Conservation (phyloP, 2,329 filamentous ascomycete genomes). For the Aspergillus amoenus region DNA sequence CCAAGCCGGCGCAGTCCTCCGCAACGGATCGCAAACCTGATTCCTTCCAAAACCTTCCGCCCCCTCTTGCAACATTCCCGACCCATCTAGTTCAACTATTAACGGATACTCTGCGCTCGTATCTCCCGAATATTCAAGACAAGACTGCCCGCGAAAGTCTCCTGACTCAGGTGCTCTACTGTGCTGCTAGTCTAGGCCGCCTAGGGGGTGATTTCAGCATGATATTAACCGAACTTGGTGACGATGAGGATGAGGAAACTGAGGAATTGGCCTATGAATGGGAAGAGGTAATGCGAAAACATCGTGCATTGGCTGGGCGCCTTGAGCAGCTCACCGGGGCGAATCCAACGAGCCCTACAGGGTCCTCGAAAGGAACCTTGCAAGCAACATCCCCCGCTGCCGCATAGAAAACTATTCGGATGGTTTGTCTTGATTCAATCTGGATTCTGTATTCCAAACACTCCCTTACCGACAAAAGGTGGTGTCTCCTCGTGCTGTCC, state of each 20-base stretch:
- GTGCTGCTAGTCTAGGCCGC: slow-evolving; percentile 83
- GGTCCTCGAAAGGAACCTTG: slow-evolving; percentile 17
- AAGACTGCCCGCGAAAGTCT: slow-evolving; percentile 80
- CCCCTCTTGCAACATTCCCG: slow-evolving; percentile 79
- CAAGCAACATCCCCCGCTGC: slow-evolving; percentile 18
- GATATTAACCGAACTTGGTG: slow-evolving; percentile 66
- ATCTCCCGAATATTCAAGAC: slow-evolving; percentile 80
- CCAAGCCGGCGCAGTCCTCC: slow-evolving; percentile 22
- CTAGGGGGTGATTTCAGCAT: slow-evolving; percentile 91
- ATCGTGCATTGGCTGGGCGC: slow-evolving; percentile 78
- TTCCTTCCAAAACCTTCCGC: slow-evolving; percentile 59
- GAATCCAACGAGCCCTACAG: slow-evolving; percentile 14
- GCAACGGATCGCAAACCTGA: slow-evolving; percentile 27
- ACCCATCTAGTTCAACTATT: slow-evolving; percentile 79
- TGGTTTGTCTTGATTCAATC: not conserved
- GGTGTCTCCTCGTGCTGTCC: not conserved
- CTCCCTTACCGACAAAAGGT: not conserved
- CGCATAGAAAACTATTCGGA: not conserved
- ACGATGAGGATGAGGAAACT: slow-evolving; percentile 41
- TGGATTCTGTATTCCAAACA: not conserved
- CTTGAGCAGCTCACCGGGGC: slow-evolving; percentile 41
- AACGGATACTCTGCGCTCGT: slow-evolving; percentile 69
- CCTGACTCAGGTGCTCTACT: slow-evolving; percentile 89
- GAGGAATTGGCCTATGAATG: slow-evolving; percentile 61
- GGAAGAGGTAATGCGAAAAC: slow-evolving; percentile 86